Evolutionary conservation across 495 filamentous ascomycete species (phyloP), one percentile per base, ranked within the genome.

Genomic region (Annulohypoxylon nitens): DNA sequence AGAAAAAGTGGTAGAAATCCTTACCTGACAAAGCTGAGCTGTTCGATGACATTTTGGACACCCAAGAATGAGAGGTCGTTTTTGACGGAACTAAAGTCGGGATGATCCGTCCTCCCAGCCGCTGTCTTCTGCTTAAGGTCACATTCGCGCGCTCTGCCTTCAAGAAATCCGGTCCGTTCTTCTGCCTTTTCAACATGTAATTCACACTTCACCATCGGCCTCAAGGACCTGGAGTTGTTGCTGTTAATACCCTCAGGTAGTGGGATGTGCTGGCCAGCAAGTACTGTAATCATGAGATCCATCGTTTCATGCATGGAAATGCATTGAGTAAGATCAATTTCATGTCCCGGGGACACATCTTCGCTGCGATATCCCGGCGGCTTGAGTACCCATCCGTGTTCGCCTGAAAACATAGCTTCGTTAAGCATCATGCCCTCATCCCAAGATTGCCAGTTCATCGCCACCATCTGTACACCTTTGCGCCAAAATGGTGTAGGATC

Each of bases 361-460:
- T 74, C 53, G 55, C 78, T 77, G 26, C 73, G 81, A 63, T 79
- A 83, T 7, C 89, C 90, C 10, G 83, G 69, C 0, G 95, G 95
- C 78, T 98, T 98, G 18, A 95, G 86, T 8, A 96, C 88, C 90
- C 93, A 98, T 20, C 95, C 95, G 23, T 85, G 83, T 48, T 91
- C 90, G n/a, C 89, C 90, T 9, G 86, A 87, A 74, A 98, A 98
- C 93, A 98, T 97, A 54, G 88, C 95, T 70, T 92, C 87, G 77
- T 98, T 97, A 43, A 97, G 87, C 94, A 98, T 97, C 92, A 93
- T 97, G 37, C 93, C 94, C 64, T 92, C 90, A 78, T 98, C 95
- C 62, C 89, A 87, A 53, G 87, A 90, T 73, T 98, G 95, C 94
- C 95, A 97, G 80, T 98, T 98, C 77, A 98, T 86, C 4, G 95